phyloP scores from a whole-genome alignment of 768 basidiomycete genomes.

The Austroboletus festivus region DNA sequence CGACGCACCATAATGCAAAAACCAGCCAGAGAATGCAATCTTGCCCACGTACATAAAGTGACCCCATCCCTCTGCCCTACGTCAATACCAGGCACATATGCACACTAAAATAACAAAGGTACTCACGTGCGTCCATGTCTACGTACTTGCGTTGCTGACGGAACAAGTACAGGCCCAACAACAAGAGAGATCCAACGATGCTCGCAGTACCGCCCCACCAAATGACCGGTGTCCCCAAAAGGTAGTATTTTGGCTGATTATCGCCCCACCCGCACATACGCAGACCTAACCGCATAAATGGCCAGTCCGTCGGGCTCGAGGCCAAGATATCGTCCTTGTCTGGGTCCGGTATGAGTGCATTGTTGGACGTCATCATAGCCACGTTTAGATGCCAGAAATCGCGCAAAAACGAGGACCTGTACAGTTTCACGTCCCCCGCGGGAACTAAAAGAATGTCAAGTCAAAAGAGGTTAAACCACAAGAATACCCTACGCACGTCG shows the following conservation, averaged over 20 bases:
- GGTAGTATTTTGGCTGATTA: slow-evolving; percentile 83
- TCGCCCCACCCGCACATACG: slow-evolving; percentile 99
- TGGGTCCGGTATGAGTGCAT: slow-evolving; percentile 93
- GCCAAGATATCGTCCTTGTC: slow-evolving; percentile 99
- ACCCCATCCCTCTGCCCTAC: slow-evolving; percentile 76
- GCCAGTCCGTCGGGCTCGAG: slow-evolving; percentile 91
- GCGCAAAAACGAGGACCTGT: slow-evolving; percentile 87
- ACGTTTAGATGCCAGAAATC: slow-evolving; percentile 99
- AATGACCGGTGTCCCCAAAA: slow-evolving; percentile 87
- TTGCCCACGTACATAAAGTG: slow-evolving; percentile 92
- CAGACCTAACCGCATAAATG: slow-evolving; percentile 81
- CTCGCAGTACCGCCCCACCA: slow-evolving; percentile 84
- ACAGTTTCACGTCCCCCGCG: slow-evolving; percentile 74
- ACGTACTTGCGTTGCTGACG: slow-evolving; percentile 84
- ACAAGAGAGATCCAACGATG: slow-evolving; percentile 50
- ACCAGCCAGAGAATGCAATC: slow-evolving; percentile 89
- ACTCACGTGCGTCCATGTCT: slow-evolving; percentile 86
- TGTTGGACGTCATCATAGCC: slow-evolving; percentile 99
- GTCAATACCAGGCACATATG: slow-evolving; percentile 5
- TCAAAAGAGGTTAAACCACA: not conserved
- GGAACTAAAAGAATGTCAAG: slow-evolving; percentile 55
- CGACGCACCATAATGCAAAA: slow-evolving; percentile 78
- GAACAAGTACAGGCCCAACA: slow-evolving; percentile 68
- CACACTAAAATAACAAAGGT: not conserved
- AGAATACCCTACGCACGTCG: slow-evolving; percentile 54